A percentile compares a stretch with the other conserved stretches of the same genome.
These are phyloP conservation scores for Plasmodium sp. DNA, from an alignment of 169 alveolate species.

Conservation along the genomic window DNA sequence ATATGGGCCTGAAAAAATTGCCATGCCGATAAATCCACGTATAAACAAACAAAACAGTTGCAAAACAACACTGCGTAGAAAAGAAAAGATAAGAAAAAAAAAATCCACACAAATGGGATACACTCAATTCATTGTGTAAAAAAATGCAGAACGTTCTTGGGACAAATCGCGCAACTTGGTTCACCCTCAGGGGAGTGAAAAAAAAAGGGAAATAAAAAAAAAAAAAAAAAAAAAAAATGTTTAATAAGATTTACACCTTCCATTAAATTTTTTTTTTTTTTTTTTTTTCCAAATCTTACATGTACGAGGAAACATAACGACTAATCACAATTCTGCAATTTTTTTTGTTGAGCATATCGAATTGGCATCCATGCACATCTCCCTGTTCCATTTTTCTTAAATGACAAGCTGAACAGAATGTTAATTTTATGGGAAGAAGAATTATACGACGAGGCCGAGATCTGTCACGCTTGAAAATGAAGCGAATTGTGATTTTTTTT, in stretches of 20 bases:
- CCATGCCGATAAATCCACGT: not conserved
- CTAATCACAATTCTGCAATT: not conserved
- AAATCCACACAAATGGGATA: not conserved
- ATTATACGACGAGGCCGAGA: not conserved
- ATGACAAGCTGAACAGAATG: not conserved
- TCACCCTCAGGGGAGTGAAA: not conserved
- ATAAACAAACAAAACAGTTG: not conserved
- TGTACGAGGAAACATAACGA: not conserved
- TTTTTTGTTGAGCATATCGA: not conserved
- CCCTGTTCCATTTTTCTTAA: not conserved
- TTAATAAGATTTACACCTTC: not conserved
- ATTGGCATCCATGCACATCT: not conserved
- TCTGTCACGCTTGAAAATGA: not conserved
- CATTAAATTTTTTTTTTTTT: not conserved
- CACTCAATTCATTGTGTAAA: not conserved
- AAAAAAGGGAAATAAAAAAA: not conserved
- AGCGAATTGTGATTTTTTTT: slow-evolving; percentile 2
- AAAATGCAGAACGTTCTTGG: not conserved
- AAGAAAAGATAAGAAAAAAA: too few relatives aligned
- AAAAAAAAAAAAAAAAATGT: not conserved
- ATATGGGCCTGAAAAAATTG: not conserved
- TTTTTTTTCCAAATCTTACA: not conserved
- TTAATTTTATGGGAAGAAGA: slow-evolving; percentile 7
- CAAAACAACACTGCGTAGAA: not conserved
- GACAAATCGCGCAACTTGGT: not conserved